A percentile compares a stretch with the other conserved stretches of the same genome.
Evolutionary conservation across 208 protist species (phyloP).

Genomic region (Crithidia sp.): DNA sequence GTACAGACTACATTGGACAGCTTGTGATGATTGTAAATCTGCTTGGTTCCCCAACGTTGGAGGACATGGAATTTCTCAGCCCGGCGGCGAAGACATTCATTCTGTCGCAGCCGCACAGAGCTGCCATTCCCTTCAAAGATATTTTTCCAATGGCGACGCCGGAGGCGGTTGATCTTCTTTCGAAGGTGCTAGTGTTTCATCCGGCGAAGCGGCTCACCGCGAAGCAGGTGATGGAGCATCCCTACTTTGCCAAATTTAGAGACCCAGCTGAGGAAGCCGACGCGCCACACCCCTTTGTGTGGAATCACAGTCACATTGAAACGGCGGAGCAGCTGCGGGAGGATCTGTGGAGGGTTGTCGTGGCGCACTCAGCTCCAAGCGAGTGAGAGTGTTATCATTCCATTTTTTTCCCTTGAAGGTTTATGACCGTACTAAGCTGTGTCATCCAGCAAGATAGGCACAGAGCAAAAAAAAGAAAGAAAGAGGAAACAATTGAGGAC

Average conservation of each 20-base stretch:
- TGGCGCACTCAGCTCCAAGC: slow-evolving; percentile 43
- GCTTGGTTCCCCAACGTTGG: slow-evolving; percentile 68
- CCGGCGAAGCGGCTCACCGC: slow-evolving; percentile 94
- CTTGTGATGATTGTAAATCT: slow-evolving; percentile 87
- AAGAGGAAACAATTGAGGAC: not conserved
- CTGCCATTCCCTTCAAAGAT: slow-evolving; percentile 60
- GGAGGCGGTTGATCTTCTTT: slow-evolving; percentile 94
- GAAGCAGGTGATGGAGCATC: slow-evolving; percentile 94
- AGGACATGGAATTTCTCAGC: slow-evolving; percentile 90
- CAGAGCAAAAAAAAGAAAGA: slow-evolving; percentile 7
- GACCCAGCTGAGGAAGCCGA: slow-evolving; percentile 79
- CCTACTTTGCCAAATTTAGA: slow-evolving; percentile 93
- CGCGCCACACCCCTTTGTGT: slow-evolving; percentile 73
- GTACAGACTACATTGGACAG: slow-evolving; percentile 85
- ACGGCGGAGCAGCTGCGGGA: slow-evolving; percentile 73
- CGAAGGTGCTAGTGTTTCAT: slow-evolving; percentile 96
- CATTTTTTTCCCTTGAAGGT: slow-evolving; percentile 17
- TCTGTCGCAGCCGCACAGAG: slow-evolving; percentile 58
- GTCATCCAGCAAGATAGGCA: too few species aligned
- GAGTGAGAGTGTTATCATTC: slow-evolving; percentile 19
- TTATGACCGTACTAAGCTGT: not conserved
- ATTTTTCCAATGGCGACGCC: slow-evolving; percentile 93
- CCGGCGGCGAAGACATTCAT: slow-evolving; percentile 79
- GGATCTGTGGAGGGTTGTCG: slow-evolving; percentile 79
- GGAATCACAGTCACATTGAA: slow-evolving; percentile 70